Evolutionary conservation across 371 early-diverging fungal species (phyloP), one percentile per base, ranked within the genome.

Genomic region (Syncephalastrum sp.): DNA sequence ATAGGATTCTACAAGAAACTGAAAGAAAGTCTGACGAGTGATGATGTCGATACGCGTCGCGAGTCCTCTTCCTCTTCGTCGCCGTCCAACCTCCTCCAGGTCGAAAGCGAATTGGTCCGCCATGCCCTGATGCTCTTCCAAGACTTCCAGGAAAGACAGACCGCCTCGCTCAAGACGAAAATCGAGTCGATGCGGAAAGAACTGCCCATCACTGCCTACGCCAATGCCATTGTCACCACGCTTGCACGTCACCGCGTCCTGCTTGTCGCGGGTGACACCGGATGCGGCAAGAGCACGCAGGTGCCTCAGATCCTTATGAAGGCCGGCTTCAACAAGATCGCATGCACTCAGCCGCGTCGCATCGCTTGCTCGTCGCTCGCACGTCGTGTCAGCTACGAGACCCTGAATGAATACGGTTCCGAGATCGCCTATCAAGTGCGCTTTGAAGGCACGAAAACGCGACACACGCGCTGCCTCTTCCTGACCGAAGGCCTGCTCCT

Each of bases 311-410:
- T 87, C 60, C 72, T 91, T 19, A 67, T 86, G 60, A 85, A 84
- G 44, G 86, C 85, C 15, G 89, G 89, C 0, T 87, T 82, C 53
- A 67, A 73, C 33, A 82, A 84, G 47, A 89, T 98, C 48, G 86
- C 92, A 4, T 90, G 95, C 72, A 97, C 99, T 1, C 97, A 97
- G 65, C 97, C 97, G 4, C 81, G 97, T 15, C 82, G 96, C 43
- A 91, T 97, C 59, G 95, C 97, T 0, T 92, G 95, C 47, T 89
- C 85, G 29, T 86, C 92, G 13, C 81, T 98, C n/a, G 93, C 95
- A 4, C 64, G 82, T 52, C 88, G 93, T 56, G 92, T 92, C 0
- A 79, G 79, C 47, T 79, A 75, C 58, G 89, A 89, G 59, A 82
- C 80, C 1, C 51, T 83, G 57, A 82, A 87, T 59, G 79, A 74